Evolutionary conservation across 2,329 filamentous ascomycete genomes (phyloP), one percentile per base, ranked within the genome.

Genomic region (Neonectria hederae): DNA sequence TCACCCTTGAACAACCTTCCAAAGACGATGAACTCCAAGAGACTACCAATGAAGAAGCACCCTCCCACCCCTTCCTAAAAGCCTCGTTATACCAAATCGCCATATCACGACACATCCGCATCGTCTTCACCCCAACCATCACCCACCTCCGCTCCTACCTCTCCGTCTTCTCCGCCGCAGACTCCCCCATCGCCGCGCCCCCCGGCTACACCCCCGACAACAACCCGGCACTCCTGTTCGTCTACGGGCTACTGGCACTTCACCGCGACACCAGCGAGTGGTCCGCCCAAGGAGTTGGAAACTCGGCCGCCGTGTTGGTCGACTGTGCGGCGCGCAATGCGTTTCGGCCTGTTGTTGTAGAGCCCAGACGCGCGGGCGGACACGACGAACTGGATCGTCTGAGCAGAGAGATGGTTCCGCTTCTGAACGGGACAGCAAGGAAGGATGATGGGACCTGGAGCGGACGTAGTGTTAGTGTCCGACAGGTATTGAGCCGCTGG

Each of bases 61-160:
- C 26, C 17, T 42, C 56, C 51, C 51, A 74, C 71, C 52, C 66
- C 64, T 22, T 93, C 8, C 79, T 92, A 7, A 81, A 83, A 17
- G 86, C 89, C 28, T 89, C 91, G 0, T 86, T 97, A 14, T 85
- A 89, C 59, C 86, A 92, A 66, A 83, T 94, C 28, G 87, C 90
- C 51, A 84, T 86, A 4, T 90, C 92, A 8, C 86, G 88, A 30
- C 88, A 90, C 71, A 85, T 97, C 66, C 87, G 87, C 59, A 78
- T 94, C 9, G 81, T 87, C 38, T 97, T 97, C 78, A 86, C 89
- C 59, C 89, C 92, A 0, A 93, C 91, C 2, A 85, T 96, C 58
- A 89, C 91, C 22, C 89, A 89, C 76, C 86, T 97, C 7, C 90
- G 93, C 58, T 92, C 92, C 38, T 92, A 90, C 72, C 83, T 97